Percentiles rank a stretch among this genome's conserved stretches.
These are phyloP conservation scores for Phaseolus coccineus DNA, from an alignment of 331 rosid genomes.

Conservation along the genomic window DNA sequence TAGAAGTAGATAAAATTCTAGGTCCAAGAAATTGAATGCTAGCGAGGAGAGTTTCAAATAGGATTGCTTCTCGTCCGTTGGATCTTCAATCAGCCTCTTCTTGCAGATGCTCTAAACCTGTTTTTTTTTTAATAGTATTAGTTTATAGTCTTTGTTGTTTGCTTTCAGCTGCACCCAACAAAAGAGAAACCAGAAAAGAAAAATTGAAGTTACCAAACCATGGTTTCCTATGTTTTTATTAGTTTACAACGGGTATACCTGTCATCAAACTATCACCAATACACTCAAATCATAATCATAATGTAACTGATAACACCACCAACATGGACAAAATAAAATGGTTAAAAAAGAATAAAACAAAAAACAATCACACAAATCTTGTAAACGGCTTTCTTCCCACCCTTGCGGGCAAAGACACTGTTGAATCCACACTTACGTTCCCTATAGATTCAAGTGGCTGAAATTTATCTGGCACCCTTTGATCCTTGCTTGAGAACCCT, in stretches of 20 bases:
- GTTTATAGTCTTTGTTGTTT: not conserved
- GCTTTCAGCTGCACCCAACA: not conserved
- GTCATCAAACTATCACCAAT: constrained; percentile 71
- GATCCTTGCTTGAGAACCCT: constrained; percentile 73
- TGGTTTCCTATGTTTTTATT: constrained; percentile 60
- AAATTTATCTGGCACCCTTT: constrained; percentile 60
- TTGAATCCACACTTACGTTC: constrained; percentile 83
- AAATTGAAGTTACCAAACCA: constrained; percentile 55
- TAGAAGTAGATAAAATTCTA: not conserved
- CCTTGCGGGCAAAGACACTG: constrained; percentile 74
- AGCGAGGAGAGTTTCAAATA: not conserved
- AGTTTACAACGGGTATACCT: constrained; percentile 60
- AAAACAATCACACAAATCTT: constrained; percentile 89
- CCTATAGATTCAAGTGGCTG: constrained; percentile 74
- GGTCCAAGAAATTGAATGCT: constrained; percentile 23
- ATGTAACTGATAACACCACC: constrained; percentile 55
- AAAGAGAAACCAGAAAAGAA: constrained; percentile 14
- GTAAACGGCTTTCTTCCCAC: constrained; percentile 93
- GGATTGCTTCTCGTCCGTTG: not conserved
- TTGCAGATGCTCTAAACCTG: not conserved
- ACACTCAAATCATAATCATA: constrained; percentile 56
- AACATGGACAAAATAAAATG: constrained; percentile 37
- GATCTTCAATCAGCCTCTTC: not conserved
- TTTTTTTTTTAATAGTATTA: not conserved
- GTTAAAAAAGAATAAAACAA: constrained; percentile 51